Evolutionary conservation across 768 basidiomycete genomes (phyloP), one percentile per base, ranked within the genome.

Genomic region (Solioccasus polychromus): DNA sequence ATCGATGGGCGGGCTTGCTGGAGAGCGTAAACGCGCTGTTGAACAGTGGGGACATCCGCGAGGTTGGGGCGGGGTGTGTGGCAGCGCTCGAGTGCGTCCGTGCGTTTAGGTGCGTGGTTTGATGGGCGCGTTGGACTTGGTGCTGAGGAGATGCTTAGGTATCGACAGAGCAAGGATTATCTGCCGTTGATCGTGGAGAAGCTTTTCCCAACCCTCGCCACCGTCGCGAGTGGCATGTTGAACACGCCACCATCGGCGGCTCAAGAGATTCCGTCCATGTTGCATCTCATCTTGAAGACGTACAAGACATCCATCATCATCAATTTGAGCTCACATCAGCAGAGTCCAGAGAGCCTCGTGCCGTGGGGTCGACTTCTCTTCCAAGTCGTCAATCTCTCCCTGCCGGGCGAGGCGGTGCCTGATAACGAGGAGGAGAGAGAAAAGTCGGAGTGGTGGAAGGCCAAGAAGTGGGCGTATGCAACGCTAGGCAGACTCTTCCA

Each of bases 401-500:
- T 92, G 23, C 87, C 86, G 0, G 67, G 71, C 42, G 79, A 81
- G 3, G 76, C 73, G 18, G 76, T 91, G 0, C 84, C 88, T 2
- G 79, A 75, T 23, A 81, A 88, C 45, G 78, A 82, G 50, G 86
- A 91, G 5, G 85, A 86, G 14, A 72, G 87, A 28, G 89, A 92
- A 68, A 74, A 73, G 37, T 79, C 74, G 36, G 86, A 89, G 56
- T 95, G 92, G 92, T 91, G 90, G 87, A 85, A 84, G 61, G 78
- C 85, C 8, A 94, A 94, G 70, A 95, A 95, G 61, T 94, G 92
- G 92, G 88, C 92, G 1, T 92, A 85, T 59, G 79, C 76, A n/a
- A 81, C 80, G 29, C 71, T 95, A 8, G 86, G 87, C 28, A 73
- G 83, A 19, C 70, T 92, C 14, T 92, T 92, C 75, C 85, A 86